phyloP scores from a whole-genome alignment of 1,284 basidiomycete species.

The Ceraceosorus guamensis region DNA sequence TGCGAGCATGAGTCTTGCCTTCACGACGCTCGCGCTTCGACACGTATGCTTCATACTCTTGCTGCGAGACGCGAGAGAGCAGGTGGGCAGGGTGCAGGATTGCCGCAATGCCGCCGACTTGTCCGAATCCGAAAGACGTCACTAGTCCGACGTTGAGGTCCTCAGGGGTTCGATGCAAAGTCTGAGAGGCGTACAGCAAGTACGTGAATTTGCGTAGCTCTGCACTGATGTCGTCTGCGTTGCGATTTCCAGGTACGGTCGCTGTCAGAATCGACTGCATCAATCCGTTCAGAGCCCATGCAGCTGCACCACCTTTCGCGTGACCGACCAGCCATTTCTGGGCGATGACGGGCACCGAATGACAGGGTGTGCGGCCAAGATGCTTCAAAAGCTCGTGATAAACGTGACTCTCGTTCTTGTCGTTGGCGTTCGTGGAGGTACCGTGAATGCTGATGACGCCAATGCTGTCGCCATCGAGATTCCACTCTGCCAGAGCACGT shows the following conservation, averaged over 20 bases:
- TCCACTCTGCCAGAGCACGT: slow-evolving; percentile 92
- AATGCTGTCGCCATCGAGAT: slow-evolving; percentile 83
- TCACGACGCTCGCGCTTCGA: slow-evolving; percentile 24
- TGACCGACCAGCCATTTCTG: slow-evolving; percentile 68
- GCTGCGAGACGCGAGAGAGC: slow-evolving; percentile 70
- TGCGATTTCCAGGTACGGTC: slow-evolving; percentile 87
- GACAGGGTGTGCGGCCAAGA: slow-evolving; percentile 80
- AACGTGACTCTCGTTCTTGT: slow-evolving; percentile 94
- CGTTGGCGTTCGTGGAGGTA: slow-evolving; percentile 93
- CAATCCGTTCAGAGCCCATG: slow-evolving; percentile 93
- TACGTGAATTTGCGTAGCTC: slow-evolving; percentile 81
- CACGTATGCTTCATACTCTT: slow-evolving; percentile 70
- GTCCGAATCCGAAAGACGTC: slow-evolving; percentile 98
- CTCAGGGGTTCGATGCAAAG: slow-evolving; percentile 56
- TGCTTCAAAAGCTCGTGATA: slow-evolving; percentile 89
- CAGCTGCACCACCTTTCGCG: slow-evolving; percentile 58
- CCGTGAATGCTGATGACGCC: slow-evolving; percentile 75
- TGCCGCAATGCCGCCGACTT: slow-evolving; percentile 78
- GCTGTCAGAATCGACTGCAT: slow-evolving; percentile 78
- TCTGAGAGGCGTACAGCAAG: slow-evolving; percentile 94
- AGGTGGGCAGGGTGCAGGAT: slow-evolving; percentile 86
- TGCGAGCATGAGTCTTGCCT: slow-evolving; percentile 38
- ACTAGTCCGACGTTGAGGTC: slow-evolving; percentile 43
- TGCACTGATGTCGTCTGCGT: slow-evolving; percentile 71
- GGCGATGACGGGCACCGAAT: slow-evolving; percentile 91